Base-by-base conservation (phyloP, 305 asterid species). In the Fraxinus velutina region DNA sequence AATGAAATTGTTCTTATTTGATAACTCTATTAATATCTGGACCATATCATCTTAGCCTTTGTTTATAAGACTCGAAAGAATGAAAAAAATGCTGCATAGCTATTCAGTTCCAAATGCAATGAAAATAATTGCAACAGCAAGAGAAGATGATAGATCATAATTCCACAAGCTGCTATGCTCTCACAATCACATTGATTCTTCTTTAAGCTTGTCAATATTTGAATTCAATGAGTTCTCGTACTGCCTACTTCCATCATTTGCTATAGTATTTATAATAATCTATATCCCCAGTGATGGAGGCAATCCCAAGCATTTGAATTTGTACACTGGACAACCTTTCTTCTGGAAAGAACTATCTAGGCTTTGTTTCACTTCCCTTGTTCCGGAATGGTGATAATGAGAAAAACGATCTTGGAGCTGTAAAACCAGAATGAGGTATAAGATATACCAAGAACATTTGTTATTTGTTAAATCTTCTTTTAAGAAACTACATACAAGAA, bases 371-470 rank as follows among this genome's bases (percentile, higher is more conserved):
- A 71, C 90, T 90, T 85, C 96, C 98, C 86, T 96, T 96, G 93
- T 94, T 93, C 89, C 97, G 88, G 84, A 94, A 96, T 73, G 97
- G 80, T 0, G 99, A 90, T 34, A 92, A 86, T 64, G 97, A 96
- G 91, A 94, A 93, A 83, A 94, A 96, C 42, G 97, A 93, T 84
- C 96, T 90, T 27, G 98, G 92, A 78, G 92, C 98, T 92, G 97
- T 77, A 87, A 85, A 83, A 37, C 19, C 15, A 79, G 66, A 50
- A 32, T n/a, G 24, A 64, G 36, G 30, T 12, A 66, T 24, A 66
- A 66, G 73, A 47, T 47, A 66, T 10, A 24, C 73, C 19, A 66
- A 4, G 32, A 9, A 66, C 33, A 27, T 66, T 66, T 24, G 73
- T 66, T 1, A 27, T 66, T 27, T 24, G 70, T 21, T 24, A 64